Conservation (phyloP, 2,329 filamentous ascomycete genomes). For the Emericellopsis cladophorae region DNA sequence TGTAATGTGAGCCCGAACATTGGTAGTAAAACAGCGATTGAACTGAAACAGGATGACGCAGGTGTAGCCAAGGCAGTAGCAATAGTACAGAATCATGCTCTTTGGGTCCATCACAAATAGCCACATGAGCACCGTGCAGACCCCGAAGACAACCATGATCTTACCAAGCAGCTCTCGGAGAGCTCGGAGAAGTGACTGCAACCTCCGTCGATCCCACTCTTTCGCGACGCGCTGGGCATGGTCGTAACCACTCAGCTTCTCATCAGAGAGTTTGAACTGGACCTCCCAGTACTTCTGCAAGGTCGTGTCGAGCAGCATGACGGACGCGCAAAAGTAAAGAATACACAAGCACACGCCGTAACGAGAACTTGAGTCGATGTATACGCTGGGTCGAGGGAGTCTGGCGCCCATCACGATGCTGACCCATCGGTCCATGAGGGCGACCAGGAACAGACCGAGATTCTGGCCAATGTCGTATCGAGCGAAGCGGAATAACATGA, state of each 20-base stretch:
- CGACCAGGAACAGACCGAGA: constrained; percentile 22
- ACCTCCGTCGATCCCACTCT: constrained; percentile 7
- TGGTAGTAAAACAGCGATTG: constrained; percentile 25
- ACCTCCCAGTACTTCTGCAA: constrained; percentile 21
- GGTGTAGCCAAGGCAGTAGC: constrained; percentile 20
- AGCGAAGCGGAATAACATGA: constrained; percentile 21
- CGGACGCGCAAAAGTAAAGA: constrained; percentile 23
- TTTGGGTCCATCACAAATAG: constrained; percentile 15
- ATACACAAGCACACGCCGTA: constrained; percentile 24
- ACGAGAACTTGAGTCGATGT: constrained; percentile 14
- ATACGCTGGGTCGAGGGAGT: constrained; percentile 12
- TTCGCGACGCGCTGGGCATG: constrained; percentile 11
- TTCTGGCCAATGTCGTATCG: constrained; percentile 22
- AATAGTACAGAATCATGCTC: constrained; percentile 19
- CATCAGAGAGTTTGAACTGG: constrained; percentile 17
- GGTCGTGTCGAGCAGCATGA: constrained; percentile 22
- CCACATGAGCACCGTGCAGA: constrained; percentile 18
- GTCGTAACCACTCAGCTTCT: constrained; percentile 14
- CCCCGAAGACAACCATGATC: constrained; percentile 18
- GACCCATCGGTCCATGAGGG: constrained; percentile 24
- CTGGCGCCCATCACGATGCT: constrained; percentile 19
- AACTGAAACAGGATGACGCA: constrained; percentile 24
- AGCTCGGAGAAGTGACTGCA: constrained; percentile 7
- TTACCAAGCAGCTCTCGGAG: constrained; percentile 15
- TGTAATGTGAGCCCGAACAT: constrained; percentile 17